phyloP scores from a whole-genome alignment of 2,329 filamentous ascomycete species.

The Boeremia lycopersici region DNA sequence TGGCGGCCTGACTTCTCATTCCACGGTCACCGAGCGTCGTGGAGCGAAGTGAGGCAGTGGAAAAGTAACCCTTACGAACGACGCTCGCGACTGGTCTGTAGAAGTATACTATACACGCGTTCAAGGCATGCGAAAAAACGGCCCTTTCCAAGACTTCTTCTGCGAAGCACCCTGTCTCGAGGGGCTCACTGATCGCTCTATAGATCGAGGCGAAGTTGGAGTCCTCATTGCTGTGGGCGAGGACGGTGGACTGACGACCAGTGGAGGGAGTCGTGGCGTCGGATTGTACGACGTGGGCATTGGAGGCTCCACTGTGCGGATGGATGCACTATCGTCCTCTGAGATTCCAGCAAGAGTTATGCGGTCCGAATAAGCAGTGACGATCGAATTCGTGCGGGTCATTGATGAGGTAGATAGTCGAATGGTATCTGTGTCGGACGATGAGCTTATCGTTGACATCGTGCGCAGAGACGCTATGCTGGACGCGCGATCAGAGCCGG shows the following conservation, averaged over 20 bases:
- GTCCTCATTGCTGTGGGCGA: slow-evolving; percentile 19
- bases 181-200: slow-evolving; percentile 8
- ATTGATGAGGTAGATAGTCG: slow-evolving; percentile 30
- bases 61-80: neutral
- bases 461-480: slow-evolving; percentile 36
- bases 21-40: neutral
- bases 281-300: slow-evolving; percentile 24
- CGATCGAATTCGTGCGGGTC: slow-evolving; percentile 36
- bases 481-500: slow-evolving; percentile 37
- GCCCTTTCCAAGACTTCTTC: slow-evolving; percentile 40
- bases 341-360: slow-evolving; percentile 38
- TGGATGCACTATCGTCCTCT: slow-evolving; percentile 39
- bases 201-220: slow-evolving; percentile 15
- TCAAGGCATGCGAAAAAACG: slow-evolving; percentile 40
- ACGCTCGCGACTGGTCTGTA: neutral
- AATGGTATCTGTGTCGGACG: slow-evolving; percentile 41
- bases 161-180: neutral
- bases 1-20: neutral
- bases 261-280: slow-evolving; percentile 19
- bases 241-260: slow-evolving; percentile 25
- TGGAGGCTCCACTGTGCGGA: slow-evolving; percentile 31
- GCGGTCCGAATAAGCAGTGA: slow-evolving; percentile 41
- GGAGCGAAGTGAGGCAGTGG: neutral
- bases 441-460: slow-evolving; percentile 38
- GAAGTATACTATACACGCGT: no score